phyloP scores from a whole-genome alignment of 1,284 basidiomycete genomes.

The Vanrija sp. region DNA sequence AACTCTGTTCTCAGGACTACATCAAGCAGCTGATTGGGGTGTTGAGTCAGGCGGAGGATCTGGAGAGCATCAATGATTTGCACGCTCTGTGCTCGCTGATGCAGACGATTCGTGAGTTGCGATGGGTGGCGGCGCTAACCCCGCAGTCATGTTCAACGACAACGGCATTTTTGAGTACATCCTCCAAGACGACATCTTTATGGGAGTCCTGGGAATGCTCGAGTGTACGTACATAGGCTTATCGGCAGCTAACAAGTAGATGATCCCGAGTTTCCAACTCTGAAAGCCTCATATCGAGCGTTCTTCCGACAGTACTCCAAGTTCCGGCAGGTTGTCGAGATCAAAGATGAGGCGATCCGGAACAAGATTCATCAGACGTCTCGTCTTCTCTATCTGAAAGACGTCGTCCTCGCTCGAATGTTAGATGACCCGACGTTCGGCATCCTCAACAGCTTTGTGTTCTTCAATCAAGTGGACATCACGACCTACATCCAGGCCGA shows the following conservation, averaged over 20 bases:
- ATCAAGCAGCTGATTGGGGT: constrained; percentile 81
- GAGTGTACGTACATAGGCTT: constrained; percentile 66
- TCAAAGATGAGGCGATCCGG: constrained; percentile 67
- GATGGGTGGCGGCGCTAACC: constrained; percentile 4
- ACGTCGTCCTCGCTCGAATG: constrained; percentile 90
- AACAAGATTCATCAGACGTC: constrained; percentile 95
- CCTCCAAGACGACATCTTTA: constrained; percentile 86
- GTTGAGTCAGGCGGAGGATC: constrained; percentile 82
- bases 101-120: constrained; percentile 85
- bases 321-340: constrained; percentile 81
- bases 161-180: constrained; percentile 93
- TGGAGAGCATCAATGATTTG: constrained; percentile 81
- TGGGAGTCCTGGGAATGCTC: constrained; percentile 90
- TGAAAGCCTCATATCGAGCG: constrained; percentile 95
- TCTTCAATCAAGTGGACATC: constrained; percentile 99
- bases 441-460: constrained; percentile 93
- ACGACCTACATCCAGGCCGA: constrained; percentile 83
- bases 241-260: constrained; percentile 55
- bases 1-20: constrained; percentile 61
- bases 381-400: constrained; percentile 92
- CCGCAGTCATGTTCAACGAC: constrained; percentile 89
- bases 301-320: constrained; percentile 76
- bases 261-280: constrained; percentile 89
- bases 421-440: constrained; percentile 97
- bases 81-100: constrained; percentile 88